These are phyloP conservation scores for Pisolithus orientalis DNA, from an alignment of 768 basidiomycete species.

Conservation along the genomic window DNA sequence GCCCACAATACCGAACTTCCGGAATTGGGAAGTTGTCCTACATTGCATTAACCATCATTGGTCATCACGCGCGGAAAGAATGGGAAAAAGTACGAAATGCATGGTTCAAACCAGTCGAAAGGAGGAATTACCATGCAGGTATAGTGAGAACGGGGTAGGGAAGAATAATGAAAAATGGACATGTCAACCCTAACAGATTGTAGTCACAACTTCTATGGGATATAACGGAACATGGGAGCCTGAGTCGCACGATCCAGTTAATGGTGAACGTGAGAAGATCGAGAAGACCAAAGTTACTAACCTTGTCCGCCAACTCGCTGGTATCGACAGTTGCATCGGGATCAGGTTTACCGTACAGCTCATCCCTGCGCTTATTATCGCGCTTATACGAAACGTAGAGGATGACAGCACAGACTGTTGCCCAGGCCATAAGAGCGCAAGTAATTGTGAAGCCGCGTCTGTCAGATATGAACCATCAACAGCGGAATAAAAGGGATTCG, in stretches of 20 bases:
- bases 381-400: conserved; percentile 55
- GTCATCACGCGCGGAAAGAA: not conserved
- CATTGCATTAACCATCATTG: too few species aligned
- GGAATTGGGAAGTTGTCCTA: too few species aligned
- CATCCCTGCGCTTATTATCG: conserved; percentile 54
- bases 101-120: too few species aligned
- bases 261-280: not conserved
- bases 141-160: not conserved
- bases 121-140: not conserved
- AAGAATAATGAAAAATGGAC: not conserved
- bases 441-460: conserved; percentile 59
- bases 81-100: not conserved
- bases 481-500: not conserved
- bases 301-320: conserved; percentile 60
- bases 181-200: too few species aligned
- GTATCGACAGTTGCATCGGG: conserved; percentile 51
- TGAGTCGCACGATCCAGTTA: not conserved
- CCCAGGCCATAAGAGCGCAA: conserved; percentile 49
- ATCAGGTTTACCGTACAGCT: conserved; percentile 43
- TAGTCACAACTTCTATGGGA: not conserved
- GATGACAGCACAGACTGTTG: conserved; percentile 44
- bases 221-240: conserved; percentile 10
- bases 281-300: conserved; percentile 15
- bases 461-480: not conserved
- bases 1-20: too few species aligned